phyloP scores from a whole-genome alignment of 73 alveolate species.

The Paramecium octaurelia region DNA sequence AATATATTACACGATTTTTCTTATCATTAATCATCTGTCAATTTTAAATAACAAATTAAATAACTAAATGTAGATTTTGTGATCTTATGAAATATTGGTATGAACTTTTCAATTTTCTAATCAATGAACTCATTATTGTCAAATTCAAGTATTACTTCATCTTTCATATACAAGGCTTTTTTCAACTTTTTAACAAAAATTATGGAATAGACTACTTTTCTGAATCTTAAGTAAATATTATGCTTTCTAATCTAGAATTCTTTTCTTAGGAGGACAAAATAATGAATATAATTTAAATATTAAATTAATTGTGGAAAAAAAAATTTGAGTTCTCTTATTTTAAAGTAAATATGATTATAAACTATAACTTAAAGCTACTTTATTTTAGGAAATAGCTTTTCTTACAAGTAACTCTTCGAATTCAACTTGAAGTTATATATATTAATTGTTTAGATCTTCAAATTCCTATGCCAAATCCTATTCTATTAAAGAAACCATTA shows the following conservation, averaged over 20 bases:
- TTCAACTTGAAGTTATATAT: not conserved
- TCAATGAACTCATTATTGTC: not conserved
- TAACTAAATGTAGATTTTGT: no score
- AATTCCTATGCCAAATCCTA: not conserved
- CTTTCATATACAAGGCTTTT: not conserved
- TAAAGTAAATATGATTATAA: not conserved
- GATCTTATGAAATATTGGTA: not conserved
- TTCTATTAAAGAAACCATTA: not conserved
- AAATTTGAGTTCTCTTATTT: not conserved
- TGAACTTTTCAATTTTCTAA: not conserved
- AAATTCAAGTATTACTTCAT: not conserved
- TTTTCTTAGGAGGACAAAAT: not conserved
- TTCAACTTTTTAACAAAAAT: not conserved
- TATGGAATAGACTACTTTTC: slow-evolving; percentile 10
- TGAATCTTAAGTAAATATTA: not conserved
- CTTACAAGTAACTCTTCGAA: not conserved
- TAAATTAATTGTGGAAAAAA: not conserved
- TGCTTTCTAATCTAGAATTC: not conserved
- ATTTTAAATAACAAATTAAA: no score
- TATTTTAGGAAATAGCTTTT: not conserved
- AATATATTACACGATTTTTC: no score
- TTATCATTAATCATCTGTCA: no score
- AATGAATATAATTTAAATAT: not conserved
- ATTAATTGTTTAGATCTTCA: not conserved
- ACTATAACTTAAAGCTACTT: slow-evolving; percentile 36